These are phyloP conservation scores for Penicillium sp. DNA, from an alignment of 2,329 filamentous ascomycete genomes.

Conservation along the genomic window DNA sequence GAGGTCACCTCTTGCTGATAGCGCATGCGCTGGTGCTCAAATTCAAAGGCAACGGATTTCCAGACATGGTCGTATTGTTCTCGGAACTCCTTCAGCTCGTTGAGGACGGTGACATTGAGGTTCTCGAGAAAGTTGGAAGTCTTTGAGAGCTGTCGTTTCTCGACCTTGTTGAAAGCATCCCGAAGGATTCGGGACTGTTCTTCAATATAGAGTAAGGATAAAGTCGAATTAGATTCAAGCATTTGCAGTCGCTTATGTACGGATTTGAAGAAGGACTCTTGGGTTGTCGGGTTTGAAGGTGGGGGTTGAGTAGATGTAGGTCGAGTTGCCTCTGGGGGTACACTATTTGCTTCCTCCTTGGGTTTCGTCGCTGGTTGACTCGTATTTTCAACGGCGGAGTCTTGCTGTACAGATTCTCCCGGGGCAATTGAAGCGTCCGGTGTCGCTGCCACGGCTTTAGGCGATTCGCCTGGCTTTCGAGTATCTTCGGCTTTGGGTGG, in stretches of 20 bases:
- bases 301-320: slow-evolving; percentile 49
- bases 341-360: slow-evolving; percentile 33
- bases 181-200: slow-evolving; percentile 89
- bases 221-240: slow-evolving; percentile 86
- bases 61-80: slow-evolving; percentile 93
- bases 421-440: slow-evolving; percentile 16
- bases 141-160: slow-evolving; percentile 82
- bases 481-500: slow-evolving; percentile 16
- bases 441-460: slow-evolving; percentile 13
- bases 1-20: slow-evolving; percentile 81
- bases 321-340: slow-evolving; percentile 30
- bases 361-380: slow-evolving; percentile 19
- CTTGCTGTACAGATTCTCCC: slow-evolving; percentile 20
- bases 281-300: slow-evolving; percentile 72
- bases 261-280: slow-evolving; percentile 97
- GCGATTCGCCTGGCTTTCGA: slow-evolving; percentile 19
- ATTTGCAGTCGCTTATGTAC: slow-evolving; percentile 89
- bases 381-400: slow-evolving; percentile 24
- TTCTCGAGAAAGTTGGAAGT: slow-evolving; percentile 76
- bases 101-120: slow-evolving; percentile 82
- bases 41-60: slow-evolving; percentile 89
- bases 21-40: slow-evolving; percentile 83
- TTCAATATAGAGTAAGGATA: slow-evolving; percentile 94
- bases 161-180: slow-evolving; percentile 80
- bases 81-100: slow-evolving; percentile 73